Evolutionary conservation across 2,329 filamentous ascomycete genomes (phyloP).

Genomic region (Aspergillus sp.): DNA sequence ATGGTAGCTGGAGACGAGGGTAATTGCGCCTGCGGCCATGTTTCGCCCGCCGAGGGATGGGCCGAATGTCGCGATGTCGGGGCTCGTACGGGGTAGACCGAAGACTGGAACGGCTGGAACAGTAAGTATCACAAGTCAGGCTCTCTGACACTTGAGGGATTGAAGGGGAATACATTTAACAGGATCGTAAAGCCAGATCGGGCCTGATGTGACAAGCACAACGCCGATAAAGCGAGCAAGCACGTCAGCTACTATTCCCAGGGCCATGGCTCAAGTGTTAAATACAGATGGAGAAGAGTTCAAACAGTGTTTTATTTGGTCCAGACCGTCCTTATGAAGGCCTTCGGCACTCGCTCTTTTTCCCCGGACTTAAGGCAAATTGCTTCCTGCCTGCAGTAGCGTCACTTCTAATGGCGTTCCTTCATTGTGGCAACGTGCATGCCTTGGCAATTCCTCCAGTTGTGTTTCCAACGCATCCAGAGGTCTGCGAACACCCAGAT

Average conservation of each 20-base stretch:
- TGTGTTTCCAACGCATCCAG: no score
- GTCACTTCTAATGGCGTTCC: no score
- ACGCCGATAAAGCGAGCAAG: not conserved
- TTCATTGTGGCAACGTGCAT: no score
- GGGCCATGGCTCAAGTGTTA: not conserved
- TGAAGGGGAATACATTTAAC: not conserved
- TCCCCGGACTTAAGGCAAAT: no score
- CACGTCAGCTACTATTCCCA: not conserved
- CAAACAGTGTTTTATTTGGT: no score
- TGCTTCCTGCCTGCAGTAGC: no score
- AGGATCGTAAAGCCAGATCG: not conserved
- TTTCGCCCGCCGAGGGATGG: not conserved
- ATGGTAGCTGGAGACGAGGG: not conserved
- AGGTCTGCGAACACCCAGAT: no score
- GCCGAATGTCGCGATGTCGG: not conserved
- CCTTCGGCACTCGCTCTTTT: no score
- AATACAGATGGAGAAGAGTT: not conserved
- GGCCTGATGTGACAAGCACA: not conserved
- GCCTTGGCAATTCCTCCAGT: no score
- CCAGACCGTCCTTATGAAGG: no score
- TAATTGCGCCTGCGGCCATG: not conserved
- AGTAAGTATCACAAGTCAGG: not conserved
- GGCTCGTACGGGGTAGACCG: not conserved
- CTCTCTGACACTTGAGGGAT: no score
- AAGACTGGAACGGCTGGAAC: not conserved